Percentiles rank a stretch among this genome's conserved stretches.
phyloP scores from a whole-genome alignment of 164 flowering plant species.

The Annona cherimola region DNA sequence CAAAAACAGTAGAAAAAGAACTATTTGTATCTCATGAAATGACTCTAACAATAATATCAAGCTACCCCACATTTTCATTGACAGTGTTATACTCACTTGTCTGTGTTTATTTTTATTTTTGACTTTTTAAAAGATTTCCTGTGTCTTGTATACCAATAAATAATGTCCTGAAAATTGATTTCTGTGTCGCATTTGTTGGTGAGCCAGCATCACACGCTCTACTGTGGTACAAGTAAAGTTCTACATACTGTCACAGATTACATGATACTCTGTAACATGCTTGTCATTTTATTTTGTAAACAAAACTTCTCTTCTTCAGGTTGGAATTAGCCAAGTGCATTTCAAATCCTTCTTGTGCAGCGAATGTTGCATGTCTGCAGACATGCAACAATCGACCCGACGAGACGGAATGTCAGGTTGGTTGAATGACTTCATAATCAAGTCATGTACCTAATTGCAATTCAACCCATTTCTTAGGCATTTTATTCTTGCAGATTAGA shows the following conservation, averaged over 20 bases:
- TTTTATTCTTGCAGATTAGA: slow-evolving; percentile 57
- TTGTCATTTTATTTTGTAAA: slow-evolving; percentile 3
- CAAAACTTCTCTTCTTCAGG: slow-evolving; percentile 33
- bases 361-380: slow-evolving; percentile 93
- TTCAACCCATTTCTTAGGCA: slow-evolving; percentile 12
- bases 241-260: neutral
- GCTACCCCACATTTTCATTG: too few relatives aligned
- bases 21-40: too few relatives aligned
- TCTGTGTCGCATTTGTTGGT: neutral
- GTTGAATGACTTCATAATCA: slow-evolving; percentile 8
- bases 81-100: too few relatives aligned
- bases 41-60: too few relatives aligned
- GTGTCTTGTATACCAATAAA: too few relatives aligned
- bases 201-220: neutral
- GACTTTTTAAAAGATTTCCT: too few relatives aligned
- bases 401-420: slow-evolving; percentile 95
- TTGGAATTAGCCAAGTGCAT: slow-evolving; percentile 86
- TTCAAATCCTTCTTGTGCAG: slow-evolving; percentile 90
- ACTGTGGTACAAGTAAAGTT: neutral
- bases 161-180: neutral
- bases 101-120: too few relatives aligned
- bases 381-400: slow-evolving; percentile 95
- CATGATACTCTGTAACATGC: neutral
- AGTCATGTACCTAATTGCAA: slow-evolving; percentile 8
- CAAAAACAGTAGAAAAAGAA: too few relatives aligned